Percentiles rank a stretch among this genome's conserved stretches.
Conservation (phyloP, 2,329 filamentous ascomycete species). For the Shiraia bambusicola region DNA sequence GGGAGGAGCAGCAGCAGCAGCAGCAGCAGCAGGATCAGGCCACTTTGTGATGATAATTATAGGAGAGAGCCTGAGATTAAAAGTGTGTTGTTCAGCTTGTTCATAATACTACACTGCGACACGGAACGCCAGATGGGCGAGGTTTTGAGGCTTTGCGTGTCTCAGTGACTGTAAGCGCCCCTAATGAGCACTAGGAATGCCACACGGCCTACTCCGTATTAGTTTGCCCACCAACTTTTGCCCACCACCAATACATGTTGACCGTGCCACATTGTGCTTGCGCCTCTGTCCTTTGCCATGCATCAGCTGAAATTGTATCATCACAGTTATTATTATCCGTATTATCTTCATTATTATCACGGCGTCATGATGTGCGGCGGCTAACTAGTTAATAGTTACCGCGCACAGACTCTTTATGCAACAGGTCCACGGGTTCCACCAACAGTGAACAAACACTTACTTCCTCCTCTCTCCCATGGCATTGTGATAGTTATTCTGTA, state of each 20-base stretch:
- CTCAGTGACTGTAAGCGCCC: slow-evolving; percentile 29
- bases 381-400: too few relatives aligned
- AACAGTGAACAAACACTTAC: too few relatives aligned
- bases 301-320: slow-evolving; percentile 5
- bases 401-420: too few relatives aligned
- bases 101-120: slow-evolving; percentile 36
- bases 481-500: too few relatives aligned
- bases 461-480: too few relatives aligned
- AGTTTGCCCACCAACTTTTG: slow-evolving; percentile 1
- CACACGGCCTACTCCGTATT: background rate
- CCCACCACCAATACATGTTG: background rate
- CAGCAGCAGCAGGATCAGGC: slow-evolving; percentile 31
- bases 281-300: background rate
- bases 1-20: slow-evolving; percentile 20
- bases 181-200: slow-evolving; percentile 13
- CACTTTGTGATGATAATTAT: slow-evolving; percentile 33
- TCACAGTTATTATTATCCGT: slow-evolving; percentile 17
- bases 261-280: background rate
- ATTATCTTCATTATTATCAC: slow-evolving; percentile 18
- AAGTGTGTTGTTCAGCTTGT: slow-evolving; percentile 25
- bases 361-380: slow-evolving; percentile 9
- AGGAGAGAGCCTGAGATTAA: slow-evolving; percentile 24
- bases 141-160: slow-evolving; percentile 29
- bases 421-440: too few relatives aligned
- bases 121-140: slow-evolving; percentile 27